Evolutionary conservation across 768 basidiomycete species (phyloP), one percentile per base, ranked within the genome.

Genomic region (Russula ochroleuca): DNA sequence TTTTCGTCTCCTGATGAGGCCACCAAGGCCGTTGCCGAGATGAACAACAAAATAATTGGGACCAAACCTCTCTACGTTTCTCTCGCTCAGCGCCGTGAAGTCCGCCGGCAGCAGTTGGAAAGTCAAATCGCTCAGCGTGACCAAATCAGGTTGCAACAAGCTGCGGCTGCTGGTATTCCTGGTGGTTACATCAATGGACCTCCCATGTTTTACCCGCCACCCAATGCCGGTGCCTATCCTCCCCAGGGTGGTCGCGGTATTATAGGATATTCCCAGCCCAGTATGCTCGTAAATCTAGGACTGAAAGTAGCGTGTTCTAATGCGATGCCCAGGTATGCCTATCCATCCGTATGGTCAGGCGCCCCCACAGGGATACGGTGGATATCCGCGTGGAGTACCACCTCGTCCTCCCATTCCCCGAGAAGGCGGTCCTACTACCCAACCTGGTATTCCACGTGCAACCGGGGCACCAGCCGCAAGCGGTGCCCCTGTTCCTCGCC

Each of bases 1-100:
- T 99, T 94, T 82, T 93, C 94, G 40, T 89, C 94, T 58, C 94
- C 97, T 53, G 97, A 99, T 69, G 97, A 99, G 78, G 95, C 97
- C 25, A 98, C 94, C 72, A 98, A 98, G 81, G 97, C 97, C 65
- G 94, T 98, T 64, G 92, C 94, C 60, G 97, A 99, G 81, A 97
- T 99, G 94, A 99, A 99, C 84, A 98, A 97, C 85, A 96, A 96
- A 81, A 98, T 98, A 88, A 92, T 98, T 72, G 96, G 96, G 66
- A 85, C 88, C 69, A 99, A 99, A 80, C 97, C 97, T 58, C 85
- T 99, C 71, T 99, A 98, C 73, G 97, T 99, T 74, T 95, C 96
- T 47, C 87, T 98, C 69, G 97, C 97, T 69, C 97, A 99, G 75
- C 93, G 96, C 69, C 94, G 94, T 67, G 97, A 99, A 73, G 92